A percentile compares a stretch with the other conserved stretches of the same genome.
Conservation (phyloP, 805 yeast species). For the Candida tallmaniae region DNA sequence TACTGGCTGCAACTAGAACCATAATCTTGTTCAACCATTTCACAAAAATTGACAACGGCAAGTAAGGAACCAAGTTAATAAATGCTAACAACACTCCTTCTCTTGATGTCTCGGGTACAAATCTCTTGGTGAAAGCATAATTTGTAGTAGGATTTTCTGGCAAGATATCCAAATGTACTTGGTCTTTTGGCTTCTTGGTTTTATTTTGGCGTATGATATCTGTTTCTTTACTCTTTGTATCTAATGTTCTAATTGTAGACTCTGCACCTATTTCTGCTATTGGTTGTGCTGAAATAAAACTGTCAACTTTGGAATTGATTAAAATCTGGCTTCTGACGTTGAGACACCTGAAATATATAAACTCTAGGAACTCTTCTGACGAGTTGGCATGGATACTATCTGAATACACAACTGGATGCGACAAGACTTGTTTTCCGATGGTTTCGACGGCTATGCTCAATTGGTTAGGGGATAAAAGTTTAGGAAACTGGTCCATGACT, state of each 20-base stretch:
- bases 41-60: conserved; percentile 39
- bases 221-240: conserved; percentile 12
- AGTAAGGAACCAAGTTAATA: conserved; percentile 49
- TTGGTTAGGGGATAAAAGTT: conserved; percentile 48
- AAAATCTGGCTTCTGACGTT: conserved; percentile 28
- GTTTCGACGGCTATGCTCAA: conserved; percentile 54
- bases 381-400: conserved; percentile 9
- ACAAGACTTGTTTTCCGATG: conserved; percentile 40
- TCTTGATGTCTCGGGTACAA: conserved; percentile 37
- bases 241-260: conserved; percentile 28
- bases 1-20: conserved; percentile 29
- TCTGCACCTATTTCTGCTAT: conserved; percentile 32
- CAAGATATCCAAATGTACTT: conserved; percentile 14
- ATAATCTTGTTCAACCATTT: conserved; percentile 47
- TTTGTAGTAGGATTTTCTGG: conserved; percentile 8
- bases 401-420: conserved; percentile 17
- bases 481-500: conserved; percentile 54
- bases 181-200: conserved; percentile 29
- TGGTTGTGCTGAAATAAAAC: conserved; percentile 35
- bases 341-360: conserved; percentile 39
- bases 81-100: conserved; percentile 46
- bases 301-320: conserved; percentile 10
- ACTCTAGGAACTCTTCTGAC: conserved; percentile 36
- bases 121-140: conserved; percentile 21
- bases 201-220: conserved; percentile 28